Evolutionary conservation across 208 protist species (phyloP).

Genomic region (Pavlovales sp.): DNA sequence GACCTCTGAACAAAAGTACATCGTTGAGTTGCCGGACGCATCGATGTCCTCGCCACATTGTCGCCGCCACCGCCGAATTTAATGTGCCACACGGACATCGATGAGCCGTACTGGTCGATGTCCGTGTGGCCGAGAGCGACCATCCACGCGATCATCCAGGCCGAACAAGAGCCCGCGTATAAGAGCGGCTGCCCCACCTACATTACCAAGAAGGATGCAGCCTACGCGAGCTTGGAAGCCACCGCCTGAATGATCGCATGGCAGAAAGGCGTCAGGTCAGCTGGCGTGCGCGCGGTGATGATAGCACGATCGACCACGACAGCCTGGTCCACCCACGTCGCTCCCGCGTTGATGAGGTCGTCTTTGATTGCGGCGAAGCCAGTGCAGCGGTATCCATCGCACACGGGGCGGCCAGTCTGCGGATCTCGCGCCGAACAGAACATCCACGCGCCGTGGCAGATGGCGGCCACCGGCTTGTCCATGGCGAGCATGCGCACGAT

Average conservation of each 20-base stretch:
- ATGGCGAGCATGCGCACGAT: background rate
- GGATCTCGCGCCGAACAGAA: background rate
- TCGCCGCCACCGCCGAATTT: no score
- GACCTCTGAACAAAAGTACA: no score
- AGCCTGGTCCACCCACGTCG: background rate
- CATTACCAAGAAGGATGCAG: no score
- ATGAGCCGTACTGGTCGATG: no score
- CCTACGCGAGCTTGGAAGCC: no score
- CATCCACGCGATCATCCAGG: no score
- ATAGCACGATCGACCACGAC: background rate
- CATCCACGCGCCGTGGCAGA: slow-evolving; percentile 1
- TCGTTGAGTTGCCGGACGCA: no score
- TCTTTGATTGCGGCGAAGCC: background rate
- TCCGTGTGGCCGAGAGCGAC: no score
- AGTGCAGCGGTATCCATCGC: background rate
- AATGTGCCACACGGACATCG: no score
- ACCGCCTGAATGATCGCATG: background rate
- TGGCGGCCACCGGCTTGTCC: background rate
- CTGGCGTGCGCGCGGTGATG: background rate
- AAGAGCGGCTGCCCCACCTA: no score
- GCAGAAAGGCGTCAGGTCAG: background rate
- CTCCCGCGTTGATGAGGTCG: background rate
- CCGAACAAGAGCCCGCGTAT: no score
- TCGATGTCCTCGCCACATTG: no score
- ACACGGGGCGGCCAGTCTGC: background rate